phyloP scores from a whole-genome alignment of 495 filamentous ascomycete genomes.

The Tetracladium setigerum region DNA sequence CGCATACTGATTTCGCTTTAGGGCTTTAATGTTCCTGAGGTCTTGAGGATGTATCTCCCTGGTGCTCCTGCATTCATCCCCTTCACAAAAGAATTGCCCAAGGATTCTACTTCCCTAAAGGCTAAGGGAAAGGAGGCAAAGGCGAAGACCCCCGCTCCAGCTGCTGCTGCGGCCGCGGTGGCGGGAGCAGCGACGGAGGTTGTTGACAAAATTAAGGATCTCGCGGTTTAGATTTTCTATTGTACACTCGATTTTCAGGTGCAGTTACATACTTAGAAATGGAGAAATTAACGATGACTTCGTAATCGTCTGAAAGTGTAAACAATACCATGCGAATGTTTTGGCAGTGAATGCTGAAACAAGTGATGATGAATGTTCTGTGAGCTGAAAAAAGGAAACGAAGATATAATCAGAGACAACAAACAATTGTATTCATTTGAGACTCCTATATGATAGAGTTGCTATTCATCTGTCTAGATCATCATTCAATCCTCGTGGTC shows the following conservation, averaged over 20 bases:
- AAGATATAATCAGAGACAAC: no score
- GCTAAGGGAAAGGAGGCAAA: constrained; percentile 42
- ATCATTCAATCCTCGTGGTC: no score
- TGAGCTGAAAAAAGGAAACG: no score
- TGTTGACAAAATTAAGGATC: constrained; percentile 19
- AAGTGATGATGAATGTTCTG: no score
- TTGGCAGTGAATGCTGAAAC: no score
- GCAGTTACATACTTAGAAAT: neutral
- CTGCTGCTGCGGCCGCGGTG: constrained; percentile 20
- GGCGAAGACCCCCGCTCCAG: constrained; percentile 30
- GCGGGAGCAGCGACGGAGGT: constrained; percentile 5
- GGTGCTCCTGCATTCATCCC: constrained; percentile 81
- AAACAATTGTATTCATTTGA: no score
- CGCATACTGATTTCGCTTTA: constrained; percentile 24
- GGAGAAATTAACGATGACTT: neutral
- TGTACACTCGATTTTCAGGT: neutral
- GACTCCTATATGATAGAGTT: no score
- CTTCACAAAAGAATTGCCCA: constrained; percentile 76
- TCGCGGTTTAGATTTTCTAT: constrained; percentile 9
- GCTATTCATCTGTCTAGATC: no score
- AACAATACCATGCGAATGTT: no score
- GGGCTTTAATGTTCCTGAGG: constrained; percentile 81
- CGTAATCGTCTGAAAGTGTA: no score
- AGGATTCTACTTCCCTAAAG: constrained; percentile 57
- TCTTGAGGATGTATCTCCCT: constrained; percentile 85